Evolutionary conservation across 345 rosid genomes (phyloP), one percentile per base, ranked within the genome.

Genomic region (Salix brachista): DNA sequence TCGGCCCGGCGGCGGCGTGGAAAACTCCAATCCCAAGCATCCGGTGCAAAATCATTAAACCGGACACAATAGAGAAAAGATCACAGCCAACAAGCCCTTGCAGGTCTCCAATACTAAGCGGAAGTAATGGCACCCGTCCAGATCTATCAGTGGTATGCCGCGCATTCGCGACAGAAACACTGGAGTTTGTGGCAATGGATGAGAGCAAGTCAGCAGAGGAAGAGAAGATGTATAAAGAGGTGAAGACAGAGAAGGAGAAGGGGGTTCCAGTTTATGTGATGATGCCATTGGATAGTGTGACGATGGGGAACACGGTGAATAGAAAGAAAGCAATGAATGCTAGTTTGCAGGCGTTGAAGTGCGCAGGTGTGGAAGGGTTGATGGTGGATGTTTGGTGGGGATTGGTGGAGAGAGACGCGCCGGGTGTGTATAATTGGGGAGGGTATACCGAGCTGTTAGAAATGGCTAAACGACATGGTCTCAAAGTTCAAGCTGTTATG

Each of bases 341-440:
- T 69, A 96, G 99, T 78, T 79, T 96, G 48, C 92, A 89, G 81
- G 99, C 99, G 83, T 76, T 96, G 91, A 93, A 91, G 84, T 91
- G 96, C 81, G 98, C 98, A 19, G 98, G 99, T 30, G 99, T 92
- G 69, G 96, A 93, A 69, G 99, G 99, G 60, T 80, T 96, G 8
- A 96, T 96, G 99, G 87, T 96, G 70, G 99, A 96, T 75, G 99
- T 96, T 48, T 96, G 99, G 99, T 96, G 99, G 99, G 99, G 99
- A 25, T 84, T 96, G 83, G 99, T 96, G 77, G 99, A 96, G 91
- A 90, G 88, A 60, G 98, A 92, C 2, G 70, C 87, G 50, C 92
- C 98, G 0, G 98, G 98, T 28, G 72, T 74, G 67, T 96, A 96
- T 76, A 91, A 93, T 46, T 96, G 99, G 99, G 99, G 99, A 26